Evolutionary conservation across 129 eudicot species (phyloP), one percentile per base, ranked within the genome.

Genomic region (Helianthus tuberosus): DNA sequence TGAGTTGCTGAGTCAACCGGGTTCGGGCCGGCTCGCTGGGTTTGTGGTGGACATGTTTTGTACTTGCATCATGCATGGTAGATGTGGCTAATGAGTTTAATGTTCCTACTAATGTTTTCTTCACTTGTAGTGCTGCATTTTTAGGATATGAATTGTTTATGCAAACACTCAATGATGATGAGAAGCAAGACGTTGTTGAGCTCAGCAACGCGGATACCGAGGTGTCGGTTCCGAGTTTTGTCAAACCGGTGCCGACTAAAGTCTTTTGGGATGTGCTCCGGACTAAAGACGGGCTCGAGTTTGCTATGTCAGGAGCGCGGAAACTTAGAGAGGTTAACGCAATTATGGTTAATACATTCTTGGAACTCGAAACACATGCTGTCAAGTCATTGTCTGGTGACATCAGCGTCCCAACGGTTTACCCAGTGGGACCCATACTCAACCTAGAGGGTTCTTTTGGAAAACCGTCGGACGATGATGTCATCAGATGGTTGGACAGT

Each of bases 351-450:
- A 83, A 83, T 53, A 79, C 87, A 1, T 76, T 76, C 41, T 27
- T 67, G 53, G 80, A 44, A 55, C 53, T 83, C 15, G 87, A 83
- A 79, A 12, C 84, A 14, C 75, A 69, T 5, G 83, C 77, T 0
- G 54, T 78, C 11, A n/a, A 16, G 29, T 47, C 83, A 5, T 52
- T 83, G 27, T 38, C 68, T 9, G 46, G 11, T 10, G 71, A 71
- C 69, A 14, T 3, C 23, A 59, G 17, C 5, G 11, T 71, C n/a
- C 84, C 79, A 2, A 14, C 7, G 1, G 54, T 83, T n/a, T 83
- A 79, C 41, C 66, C 77, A 0, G 84, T 83, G 10, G 87, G 87
- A 11, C 87, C 87, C 2, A 52, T 83, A 70, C 55, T 83, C n/a
- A 58, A 58, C n/a, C 23, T 71, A 17, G 74, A 66, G 29, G 74